A percentile compares a stretch with the other conserved stretches of the same genome.
phyloP scores from a whole-genome alignment of 768 basidiomycete species.

The Leucocoprinus birnbaumii region DNA sequence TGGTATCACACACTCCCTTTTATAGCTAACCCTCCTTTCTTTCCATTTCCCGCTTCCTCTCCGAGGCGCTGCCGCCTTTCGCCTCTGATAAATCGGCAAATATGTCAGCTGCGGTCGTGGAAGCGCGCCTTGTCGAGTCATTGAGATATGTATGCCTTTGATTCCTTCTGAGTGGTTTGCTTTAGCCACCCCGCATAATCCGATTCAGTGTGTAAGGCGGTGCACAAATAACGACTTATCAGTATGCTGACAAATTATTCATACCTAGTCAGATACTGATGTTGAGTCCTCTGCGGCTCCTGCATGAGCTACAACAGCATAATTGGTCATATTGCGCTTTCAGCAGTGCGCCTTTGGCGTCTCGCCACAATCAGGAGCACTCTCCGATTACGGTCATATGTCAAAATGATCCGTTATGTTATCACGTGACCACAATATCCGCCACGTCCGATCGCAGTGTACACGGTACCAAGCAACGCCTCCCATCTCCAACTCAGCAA shows the following conservation, averaged over 20 bases:
- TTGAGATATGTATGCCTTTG: background rate
- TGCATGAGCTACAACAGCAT: background rate
- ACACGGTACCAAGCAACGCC: background rate
- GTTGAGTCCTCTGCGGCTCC: background rate
- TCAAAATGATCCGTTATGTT: conserved; percentile 3
- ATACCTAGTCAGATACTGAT: conserved; percentile 1
- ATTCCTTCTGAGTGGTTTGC: background rate
- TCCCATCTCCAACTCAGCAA: conserved; percentile 7
- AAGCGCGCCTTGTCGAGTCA: conserved; percentile 3
- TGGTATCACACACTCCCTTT: conserved; percentile 5
- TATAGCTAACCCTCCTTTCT: conserved; percentile 4
- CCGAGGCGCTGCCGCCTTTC: background rate
- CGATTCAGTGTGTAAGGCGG: background rate
- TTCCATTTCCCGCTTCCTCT: background rate
- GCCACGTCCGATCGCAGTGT: conserved; percentile 8
- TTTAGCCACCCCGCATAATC: background rate
- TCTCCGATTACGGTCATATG: background rate
- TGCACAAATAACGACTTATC: background rate
- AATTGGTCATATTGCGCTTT: background rate
- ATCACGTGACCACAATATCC: conserved; percentile 10
- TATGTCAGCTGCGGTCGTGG: background rate
- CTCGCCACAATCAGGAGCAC: background rate
- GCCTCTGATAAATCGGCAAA: background rate
- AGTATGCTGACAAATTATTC: conserved; percentile 1
- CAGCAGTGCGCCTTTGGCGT: background rate